These are phyloP conservation scores for Helichrysum umbraculigerum DNA, from an alignment of 129 eudicot species.

Conservation along the genomic window DNA sequence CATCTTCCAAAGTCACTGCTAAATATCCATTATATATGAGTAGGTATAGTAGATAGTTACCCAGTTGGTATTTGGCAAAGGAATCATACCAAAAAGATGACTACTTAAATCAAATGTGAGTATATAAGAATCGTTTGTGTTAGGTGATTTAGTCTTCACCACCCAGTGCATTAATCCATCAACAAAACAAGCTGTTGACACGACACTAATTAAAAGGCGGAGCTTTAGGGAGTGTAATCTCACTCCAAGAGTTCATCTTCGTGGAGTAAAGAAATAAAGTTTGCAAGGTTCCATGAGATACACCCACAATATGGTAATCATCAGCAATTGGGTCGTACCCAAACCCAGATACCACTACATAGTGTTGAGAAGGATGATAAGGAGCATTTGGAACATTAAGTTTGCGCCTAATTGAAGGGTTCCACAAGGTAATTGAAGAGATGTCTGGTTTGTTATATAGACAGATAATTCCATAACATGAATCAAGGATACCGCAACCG, in stretches of 20 bases:
- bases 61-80: not conserved
- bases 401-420: constrained; percentile 4
- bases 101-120: not conserved
- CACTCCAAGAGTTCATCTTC: not conserved
- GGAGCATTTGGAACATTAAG: not conserved
- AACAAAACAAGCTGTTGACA: not conserved
- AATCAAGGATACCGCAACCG: not conserved
- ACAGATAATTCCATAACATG: constrained; percentile 6
- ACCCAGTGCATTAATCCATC: constrained; percentile 8
- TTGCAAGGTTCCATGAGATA: not conserved
- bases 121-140: not conserved
- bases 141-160: not conserved
- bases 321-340: not conserved
- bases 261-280: not conserved
- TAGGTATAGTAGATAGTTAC: too few species aligned
- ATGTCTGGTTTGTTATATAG: not conserved
- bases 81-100: not conserved
- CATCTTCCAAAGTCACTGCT: not conserved
- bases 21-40: too few species aligned
- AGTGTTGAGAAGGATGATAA: too few species aligned
- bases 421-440: constrained; percentile 5
- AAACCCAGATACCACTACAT: not conserved
- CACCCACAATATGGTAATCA: not conserved
- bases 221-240: not conserved
- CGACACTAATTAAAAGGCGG: not conserved